Percentiles rank a stretch among this genome's conserved stretches.
Evolutionary conservation across 148 eudicot species (phyloP).

Genomic region (Rhododendron kiyosumense): DNA sequence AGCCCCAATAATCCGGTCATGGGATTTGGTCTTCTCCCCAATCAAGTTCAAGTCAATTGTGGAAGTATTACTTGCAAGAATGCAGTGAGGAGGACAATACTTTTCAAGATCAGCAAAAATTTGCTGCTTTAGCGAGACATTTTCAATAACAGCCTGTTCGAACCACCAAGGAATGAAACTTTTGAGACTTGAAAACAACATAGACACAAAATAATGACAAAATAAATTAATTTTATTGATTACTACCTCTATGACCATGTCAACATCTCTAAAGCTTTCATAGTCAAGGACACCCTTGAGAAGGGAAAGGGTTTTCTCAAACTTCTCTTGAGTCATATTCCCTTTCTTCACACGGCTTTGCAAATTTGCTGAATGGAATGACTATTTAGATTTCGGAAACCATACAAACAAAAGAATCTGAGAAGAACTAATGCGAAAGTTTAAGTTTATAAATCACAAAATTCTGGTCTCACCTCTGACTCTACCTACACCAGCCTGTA

Average conservation of each 20-base stretch:
- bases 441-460: conserved; percentile 1
- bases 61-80: conserved; percentile 96
- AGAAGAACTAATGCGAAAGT: conserved; percentile 5
- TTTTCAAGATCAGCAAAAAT: conserved; percentile 89
- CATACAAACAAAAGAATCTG: not conserved
- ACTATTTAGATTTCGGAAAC: not conserved
- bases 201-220: not conserved
- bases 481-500: conserved; percentile 69
- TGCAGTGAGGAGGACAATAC: conserved; percentile 84
- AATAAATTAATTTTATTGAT: not conserved
- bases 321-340: conserved; percentile 69
- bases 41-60: conserved; percentile 89
- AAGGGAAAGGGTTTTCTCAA: conserved; percentile 69
- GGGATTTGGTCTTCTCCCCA: conserved; percentile 79
- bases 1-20: conserved; percentile 81
- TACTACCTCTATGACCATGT: conserved; percentile 94
- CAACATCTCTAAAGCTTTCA: conserved; percentile 79
- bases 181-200: not conserved
- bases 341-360: conserved; percentile 92
- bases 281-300: conserved; percentile 77
- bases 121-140: conserved; percentile 79
- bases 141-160: conserved; percentile 84
- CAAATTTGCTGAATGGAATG: conserved; percentile 57
- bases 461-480: conserved; percentile 56
- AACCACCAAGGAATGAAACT: conserved; percentile 10